Evolutionary conservation across 768 basidiomycete genomes (phyloP).

Genomic region (Suillus subaureus): DNA sequence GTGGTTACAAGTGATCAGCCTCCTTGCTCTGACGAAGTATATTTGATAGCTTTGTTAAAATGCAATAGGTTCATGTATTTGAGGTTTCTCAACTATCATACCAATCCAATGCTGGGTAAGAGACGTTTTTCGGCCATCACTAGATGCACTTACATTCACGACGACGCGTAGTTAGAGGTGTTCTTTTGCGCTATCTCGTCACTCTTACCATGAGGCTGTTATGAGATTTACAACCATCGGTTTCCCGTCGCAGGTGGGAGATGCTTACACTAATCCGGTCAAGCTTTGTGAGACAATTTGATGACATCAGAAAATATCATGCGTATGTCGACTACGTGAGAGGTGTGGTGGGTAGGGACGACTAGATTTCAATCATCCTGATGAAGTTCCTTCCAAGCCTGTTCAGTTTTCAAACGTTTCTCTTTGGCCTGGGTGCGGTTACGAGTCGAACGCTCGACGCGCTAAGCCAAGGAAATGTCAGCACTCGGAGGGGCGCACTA

Average conservation of each 20-base stretch:
- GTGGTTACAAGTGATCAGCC: background rate
- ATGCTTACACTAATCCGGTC: background rate
- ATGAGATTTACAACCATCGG: background rate
- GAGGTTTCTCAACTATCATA: background rate
- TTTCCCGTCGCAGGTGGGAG: background rate
- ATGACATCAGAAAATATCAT: slow-evolving; percentile 3
- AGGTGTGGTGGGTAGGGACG: background rate
- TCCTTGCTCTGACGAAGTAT: background rate
- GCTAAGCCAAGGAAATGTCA: slow-evolving; percentile 33
- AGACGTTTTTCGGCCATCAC: background rate
- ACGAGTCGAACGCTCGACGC: slow-evolving; percentile 54
- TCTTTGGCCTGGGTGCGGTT: slow-evolving; percentile 67
- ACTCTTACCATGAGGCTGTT: background rate
- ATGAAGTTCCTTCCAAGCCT: slow-evolving; percentile 64
- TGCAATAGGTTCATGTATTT: background rate
- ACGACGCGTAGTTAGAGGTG: background rate
- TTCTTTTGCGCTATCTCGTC: too few species aligned
- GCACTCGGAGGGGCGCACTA: slow-evolving; percentile 1
- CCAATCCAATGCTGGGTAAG: background rate
- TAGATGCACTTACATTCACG: background rate
- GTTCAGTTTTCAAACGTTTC: slow-evolving; percentile 55
- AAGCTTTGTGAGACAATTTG: background rate
- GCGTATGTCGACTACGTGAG: background rate
- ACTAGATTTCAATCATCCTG: slow-evolving; percentile 37
- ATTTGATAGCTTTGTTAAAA: background rate